Percentiles rank a stretch among this genome's conserved stretches.
These are phyloP conservation scores for Selenicereus undatus DNA, from an alignment of 148 eudicot species.

Conservation along the genomic window DNA sequence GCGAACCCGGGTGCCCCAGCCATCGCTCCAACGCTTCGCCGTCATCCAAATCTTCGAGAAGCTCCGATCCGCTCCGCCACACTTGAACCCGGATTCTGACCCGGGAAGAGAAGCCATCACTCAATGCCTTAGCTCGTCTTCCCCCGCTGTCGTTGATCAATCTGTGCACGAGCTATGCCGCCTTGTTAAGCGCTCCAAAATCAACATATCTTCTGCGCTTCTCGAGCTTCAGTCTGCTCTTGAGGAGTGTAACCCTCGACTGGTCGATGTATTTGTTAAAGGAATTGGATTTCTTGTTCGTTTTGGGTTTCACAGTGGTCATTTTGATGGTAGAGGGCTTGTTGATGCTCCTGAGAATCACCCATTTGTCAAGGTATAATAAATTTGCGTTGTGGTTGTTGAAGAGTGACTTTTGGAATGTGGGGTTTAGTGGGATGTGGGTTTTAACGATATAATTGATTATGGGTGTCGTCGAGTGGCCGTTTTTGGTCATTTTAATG, in stretches of 20 bases:
- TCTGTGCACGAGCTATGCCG: slow-evolving; percentile 76
- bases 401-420: neutral
- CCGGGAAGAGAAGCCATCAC: slow-evolving; percentile 52
- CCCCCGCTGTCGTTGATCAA: slow-evolving; percentile 79
- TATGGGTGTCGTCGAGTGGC: too few relatives aligned
- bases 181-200: slow-evolving; percentile 47
- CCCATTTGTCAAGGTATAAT: slow-evolving; percentile 57
- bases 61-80: slow-evolving; percentile 48
- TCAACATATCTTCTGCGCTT: slow-evolving; percentile 42
- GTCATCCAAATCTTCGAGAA: slow-evolving; percentile 76
- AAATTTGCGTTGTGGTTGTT: too few relatives aligned
- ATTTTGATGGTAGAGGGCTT: neutral
- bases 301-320: slow-evolving; percentile 41
- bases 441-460: neutral
- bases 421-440: neutral
- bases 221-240: slow-evolving; percentile 71
- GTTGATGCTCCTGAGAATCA: slow-evolving; percentile 41
- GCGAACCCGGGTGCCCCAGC: slow-evolving; percentile 66
- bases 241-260: slow-evolving; percentile 50
- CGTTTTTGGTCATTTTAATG: too few relatives aligned
- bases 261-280: slow-evolving; percentile 60
- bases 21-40: slow-evolving; percentile 71
- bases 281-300: slow-evolving; percentile 70
- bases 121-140: slow-evolving; percentile 58
- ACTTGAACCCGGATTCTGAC: slow-evolving; percentile 37